phyloP scores from a whole-genome alignment of 257 asterid species.

The Anisodus acutangulus region DNA sequence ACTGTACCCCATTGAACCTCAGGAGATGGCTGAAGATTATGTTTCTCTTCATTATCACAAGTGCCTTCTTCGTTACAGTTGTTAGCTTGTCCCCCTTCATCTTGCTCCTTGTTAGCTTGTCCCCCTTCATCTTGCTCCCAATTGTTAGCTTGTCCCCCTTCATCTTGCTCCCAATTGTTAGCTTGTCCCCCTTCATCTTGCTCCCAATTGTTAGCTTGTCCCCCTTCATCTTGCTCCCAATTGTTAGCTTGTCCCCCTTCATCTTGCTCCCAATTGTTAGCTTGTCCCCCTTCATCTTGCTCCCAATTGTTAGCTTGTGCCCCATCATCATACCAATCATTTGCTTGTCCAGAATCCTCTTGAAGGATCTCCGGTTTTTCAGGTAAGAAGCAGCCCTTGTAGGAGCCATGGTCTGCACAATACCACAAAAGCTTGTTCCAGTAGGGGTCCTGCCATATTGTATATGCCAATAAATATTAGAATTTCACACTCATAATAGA shows the following conservation, averaged over 20 bases:
- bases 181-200: not conserved
- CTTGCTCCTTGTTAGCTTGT: conserved; percentile 3
- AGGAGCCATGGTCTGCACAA: conserved; percentile 74
- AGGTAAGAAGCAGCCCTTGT: conserved; percentile 90
- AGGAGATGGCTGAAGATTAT: conserved; percentile 30
- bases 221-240: not conserved
- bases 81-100: not conserved
- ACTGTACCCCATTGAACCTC: conserved; percentile 29
- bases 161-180: conserved; percentile 13
- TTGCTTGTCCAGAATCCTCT: conserved; percentile 32
- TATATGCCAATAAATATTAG: conserved; percentile 34
- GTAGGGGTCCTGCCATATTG: conserved; percentile 62
- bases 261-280: conserved; percentile 20
- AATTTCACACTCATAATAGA: conserved; percentile 16
- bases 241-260: not conserved
- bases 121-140: not conserved
- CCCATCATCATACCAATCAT: not conserved
- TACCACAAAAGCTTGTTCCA: conserved; percentile 93
- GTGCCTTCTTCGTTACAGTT: not conserved
- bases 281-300: not conserved
- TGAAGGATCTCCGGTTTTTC: conserved; percentile 43
- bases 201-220: not conserved
- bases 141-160: not conserved
- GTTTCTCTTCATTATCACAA: conserved; percentile 2
- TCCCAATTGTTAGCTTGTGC: conserved; percentile 13